A percentile compares a stretch with the other conserved stretches of the same genome.
Evolutionary conservation across 352 stramenopile species (phyloP).

Genomic region (Pythium myriotylum): DNA sequence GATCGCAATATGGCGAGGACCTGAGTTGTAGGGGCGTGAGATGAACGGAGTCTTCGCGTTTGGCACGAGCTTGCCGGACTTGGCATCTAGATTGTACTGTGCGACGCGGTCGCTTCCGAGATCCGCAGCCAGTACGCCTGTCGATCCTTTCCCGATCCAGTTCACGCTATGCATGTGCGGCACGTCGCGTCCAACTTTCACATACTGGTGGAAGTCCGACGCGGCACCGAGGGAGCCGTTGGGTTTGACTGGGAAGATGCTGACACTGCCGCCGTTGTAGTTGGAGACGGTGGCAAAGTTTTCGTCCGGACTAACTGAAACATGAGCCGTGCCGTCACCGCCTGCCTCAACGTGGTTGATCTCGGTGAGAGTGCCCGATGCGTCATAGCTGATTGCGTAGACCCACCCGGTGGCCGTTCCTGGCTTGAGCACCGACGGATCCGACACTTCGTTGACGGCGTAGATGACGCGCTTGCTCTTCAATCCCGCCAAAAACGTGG

Average conservation of each 20-base stretch:
- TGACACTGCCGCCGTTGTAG: slow-evolving; percentile 61
- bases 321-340: slow-evolving; percentile 47
- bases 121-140: slow-evolving; percentile 49
- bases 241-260: slow-evolving; percentile 50
- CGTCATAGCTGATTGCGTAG: slow-evolving; percentile 41
- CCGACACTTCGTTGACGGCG: slow-evolving; percentile 56
- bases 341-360: slow-evolving; percentile 57
- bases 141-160: slow-evolving; percentile 48
- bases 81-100: slow-evolving; percentile 47
- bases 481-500: slow-evolving; percentile 38
- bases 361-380: slow-evolving; percentile 38
- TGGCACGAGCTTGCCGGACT: slow-evolving; percentile 37
- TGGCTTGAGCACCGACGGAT: slow-evolving; percentile 31
- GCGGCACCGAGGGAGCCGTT: slow-evolving; percentile 44
- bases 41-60: slow-evolving; percentile 23
- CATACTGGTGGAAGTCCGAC: slow-evolving; percentile 48
- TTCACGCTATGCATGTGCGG: slow-evolving; percentile 68
- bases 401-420: slow-evolving; percentile 51
- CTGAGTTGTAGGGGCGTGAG: slow-evolving; percentile 37
- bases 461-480: slow-evolving; percentile 35
- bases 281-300: slow-evolving; percentile 63
- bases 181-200: slow-evolving; percentile 38
- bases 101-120: slow-evolving; percentile 64
- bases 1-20: slow-evolving; percentile 68
- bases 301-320: slow-evolving; percentile 49